These are phyloP conservation scores for Breynia disticha DNA, from an alignment of 441 rosid species.

Conservation along the genomic window DNA sequence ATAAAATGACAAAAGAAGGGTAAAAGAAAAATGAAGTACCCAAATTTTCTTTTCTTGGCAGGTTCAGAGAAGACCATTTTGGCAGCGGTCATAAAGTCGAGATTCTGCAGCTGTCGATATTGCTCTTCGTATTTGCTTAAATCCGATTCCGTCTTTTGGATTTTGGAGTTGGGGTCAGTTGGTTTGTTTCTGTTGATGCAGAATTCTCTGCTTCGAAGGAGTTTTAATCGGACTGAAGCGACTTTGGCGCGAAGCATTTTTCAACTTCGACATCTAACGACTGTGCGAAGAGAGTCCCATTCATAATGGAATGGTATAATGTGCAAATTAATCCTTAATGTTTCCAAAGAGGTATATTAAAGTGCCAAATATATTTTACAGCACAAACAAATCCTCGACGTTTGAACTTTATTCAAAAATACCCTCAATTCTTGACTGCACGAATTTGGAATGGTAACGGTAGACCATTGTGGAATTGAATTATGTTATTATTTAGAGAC, in stretches of 20 bases:
- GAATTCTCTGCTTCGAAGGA: constrained; percentile 16
- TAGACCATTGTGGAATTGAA: too few relatives aligned
- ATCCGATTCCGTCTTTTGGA: constrained; percentile 28
- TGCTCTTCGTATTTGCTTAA: constrained; percentile 36
- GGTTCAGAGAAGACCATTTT: constrained; percentile 54
- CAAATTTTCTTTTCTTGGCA: constrained; percentile 51
- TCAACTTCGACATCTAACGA: constrained; percentile 1
- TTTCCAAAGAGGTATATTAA: too few relatives aligned
- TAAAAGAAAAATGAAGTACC: constrained; percentile 27
- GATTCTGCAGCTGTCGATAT: constrained; percentile 49
- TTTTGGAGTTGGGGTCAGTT: not conserved
- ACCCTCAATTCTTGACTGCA: too few relatives aligned
- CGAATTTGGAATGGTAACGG: too few relatives aligned
- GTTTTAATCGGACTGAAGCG: constrained; percentile 21
- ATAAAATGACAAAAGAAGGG: not conserved
- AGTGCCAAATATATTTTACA: too few relatives aligned
- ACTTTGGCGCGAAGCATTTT: constrained; percentile 36
- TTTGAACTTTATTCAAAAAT: too few relatives aligned
- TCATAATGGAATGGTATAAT: not conserved
- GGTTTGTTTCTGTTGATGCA: constrained; percentile 21
- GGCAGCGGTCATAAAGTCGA: constrained; percentile 61
- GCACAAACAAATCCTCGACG: too few relatives aligned
- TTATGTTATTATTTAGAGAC: too few relatives aligned
- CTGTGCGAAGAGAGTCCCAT: too few relatives aligned
- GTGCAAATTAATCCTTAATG: not conserved